Percentiles rank a stretch among this genome's conserved stretches.
phyloP scores from a whole-genome alignment of 805 yeast genomes.

The Yarrowia divulgata region DNA sequence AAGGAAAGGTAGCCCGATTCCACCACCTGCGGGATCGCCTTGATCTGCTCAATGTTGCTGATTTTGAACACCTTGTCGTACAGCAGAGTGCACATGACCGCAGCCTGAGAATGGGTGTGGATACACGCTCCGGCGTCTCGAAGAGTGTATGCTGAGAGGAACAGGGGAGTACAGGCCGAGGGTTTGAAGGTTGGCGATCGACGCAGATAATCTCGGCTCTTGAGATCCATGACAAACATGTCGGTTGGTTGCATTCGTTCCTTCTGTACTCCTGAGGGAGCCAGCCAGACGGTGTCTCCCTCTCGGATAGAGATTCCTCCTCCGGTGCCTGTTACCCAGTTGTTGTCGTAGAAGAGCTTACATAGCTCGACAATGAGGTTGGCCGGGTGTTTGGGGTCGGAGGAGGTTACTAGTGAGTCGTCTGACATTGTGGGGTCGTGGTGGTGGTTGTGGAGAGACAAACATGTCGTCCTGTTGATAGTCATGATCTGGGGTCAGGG shows the following conservation, averaged over 20 bases:
- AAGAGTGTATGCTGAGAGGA: constrained; percentile 70
- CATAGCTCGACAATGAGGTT: constrained; percentile 84
- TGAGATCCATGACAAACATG: constrained; percentile 75
- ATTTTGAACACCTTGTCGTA: constrained; percentile 76
- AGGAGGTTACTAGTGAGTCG: constrained; percentile 18
- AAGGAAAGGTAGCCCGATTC: constrained; percentile 73
- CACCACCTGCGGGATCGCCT: constrained; percentile 79
- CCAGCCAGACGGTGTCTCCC: constrained; percentile 66
- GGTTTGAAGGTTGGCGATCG: constrained; percentile 77
- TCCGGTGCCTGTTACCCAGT: constrained; percentile 96
- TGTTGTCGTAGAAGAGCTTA: constrained; percentile 73
- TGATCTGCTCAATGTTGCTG: constrained; percentile 86
- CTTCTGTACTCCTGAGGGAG: constrained; percentile 97
- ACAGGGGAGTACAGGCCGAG: constrained; percentile 93
- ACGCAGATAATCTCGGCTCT: constrained; percentile 60
- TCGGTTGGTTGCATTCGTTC: constrained; percentile 84
- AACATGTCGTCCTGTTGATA: too few relatives aligned
- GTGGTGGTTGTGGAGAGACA: background rate
- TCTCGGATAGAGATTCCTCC: constrained; percentile 87
- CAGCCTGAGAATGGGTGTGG: constrained; percentile 91
- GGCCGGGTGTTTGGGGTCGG: constrained; percentile 77
- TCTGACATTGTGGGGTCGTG: background rate
- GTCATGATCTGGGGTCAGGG: constrained; percentile 3
- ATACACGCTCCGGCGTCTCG: constrained; percentile 90
- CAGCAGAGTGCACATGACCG: constrained; percentile 79